Conservation (phyloP, 2,329 filamentous ascomycete genomes). For the Aspergillus amoenus region DNA sequence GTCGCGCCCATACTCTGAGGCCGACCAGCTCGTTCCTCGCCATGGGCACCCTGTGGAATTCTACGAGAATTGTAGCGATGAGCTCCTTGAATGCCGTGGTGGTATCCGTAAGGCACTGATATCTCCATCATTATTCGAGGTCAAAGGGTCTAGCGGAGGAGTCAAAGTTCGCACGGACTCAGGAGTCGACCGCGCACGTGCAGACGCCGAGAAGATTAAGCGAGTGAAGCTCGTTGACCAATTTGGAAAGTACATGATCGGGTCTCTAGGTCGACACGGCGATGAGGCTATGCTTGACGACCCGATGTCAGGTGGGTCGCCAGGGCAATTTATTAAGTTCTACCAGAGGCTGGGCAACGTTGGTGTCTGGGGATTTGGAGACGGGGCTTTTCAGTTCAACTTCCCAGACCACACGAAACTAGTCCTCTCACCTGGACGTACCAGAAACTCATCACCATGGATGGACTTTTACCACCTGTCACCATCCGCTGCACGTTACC, state of each 20-base stretch:
- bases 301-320: slow-evolving; percentile 24
- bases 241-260: slow-evolving; percentile 54
- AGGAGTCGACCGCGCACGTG: slow-evolving; percentile 34
- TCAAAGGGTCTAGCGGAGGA: slow-evolving; percentile 29
- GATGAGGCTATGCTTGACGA: slow-evolving; percentile 34
- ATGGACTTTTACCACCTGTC: slow-evolving; percentile 52
- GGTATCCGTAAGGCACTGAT: slow-evolving; percentile 44
- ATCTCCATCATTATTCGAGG: slow-evolving; percentile 41
- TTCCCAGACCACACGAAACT: slow-evolving; percentile 55
- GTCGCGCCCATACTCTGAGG: slow-evolving; percentile 38
- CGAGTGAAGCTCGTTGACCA: slow-evolving; percentile 50
- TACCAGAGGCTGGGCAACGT: slow-evolving; percentile 53
- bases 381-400: slow-evolving; percentile 53
- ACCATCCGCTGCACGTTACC: slow-evolving; percentile 44
- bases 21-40: slow-evolving; percentile 45
- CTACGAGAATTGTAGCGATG: slow-evolving; percentile 45
- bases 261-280: slow-evolving; percentile 44
- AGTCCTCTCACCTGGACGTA: slow-evolving; percentile 43
- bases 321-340: slow-evolving; percentile 48
- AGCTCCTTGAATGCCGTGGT: slow-evolving; percentile 28
- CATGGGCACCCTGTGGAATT: slow-evolving; percentile 47
- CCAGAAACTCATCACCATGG: slow-evolving; percentile 41
- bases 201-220: slow-evolving; percentile 49
- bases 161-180: slow-evolving; percentile 35
- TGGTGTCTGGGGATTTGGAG: slow-evolving; percentile 53